Evolutionary conservation across 2,329 filamentous ascomycete genomes (phyloP).

Genomic region (Alternaria postmessia): DNA sequence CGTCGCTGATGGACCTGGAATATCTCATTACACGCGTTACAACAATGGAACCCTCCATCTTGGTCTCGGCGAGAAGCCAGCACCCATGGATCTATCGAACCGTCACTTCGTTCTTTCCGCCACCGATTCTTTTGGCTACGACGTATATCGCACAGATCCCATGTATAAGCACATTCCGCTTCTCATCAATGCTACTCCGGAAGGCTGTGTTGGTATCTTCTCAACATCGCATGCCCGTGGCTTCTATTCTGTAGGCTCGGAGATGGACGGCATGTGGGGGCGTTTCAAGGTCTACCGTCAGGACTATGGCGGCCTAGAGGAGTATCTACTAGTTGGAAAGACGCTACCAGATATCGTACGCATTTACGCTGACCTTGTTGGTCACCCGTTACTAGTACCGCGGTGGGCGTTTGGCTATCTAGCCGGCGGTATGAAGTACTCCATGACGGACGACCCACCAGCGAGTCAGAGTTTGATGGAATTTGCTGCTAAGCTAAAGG

Average conservation of each 20-base stretch:
- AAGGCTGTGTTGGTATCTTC: conserved; percentile 72
- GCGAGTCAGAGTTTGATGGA: conserved; percentile 66
- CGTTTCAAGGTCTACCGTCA: conserved; percentile 78
- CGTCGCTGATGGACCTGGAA: conserved; percentile 65
- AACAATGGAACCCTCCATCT: conserved; percentile 70
- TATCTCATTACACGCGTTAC: conserved; percentile 72
- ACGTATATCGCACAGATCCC: conserved; percentile 74
- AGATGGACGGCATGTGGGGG: conserved; percentile 80
- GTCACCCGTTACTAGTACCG: conserved; percentile 72
- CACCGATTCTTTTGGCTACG: conserved; percentile 77
- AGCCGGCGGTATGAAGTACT: conserved; percentile 71
- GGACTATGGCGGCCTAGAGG: conserved; percentile 74
- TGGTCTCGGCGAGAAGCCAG: conserved; percentile 75
- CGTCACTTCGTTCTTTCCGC: conserved; percentile 72
- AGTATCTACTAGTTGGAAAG: conserved; percentile 72
- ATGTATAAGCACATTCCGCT: conserved; percentile 80
- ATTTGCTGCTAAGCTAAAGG: conserved; percentile 67
- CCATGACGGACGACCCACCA: conserved; percentile 64
- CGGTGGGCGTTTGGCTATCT: conserved; percentile 78
- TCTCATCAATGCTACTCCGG: conserved; percentile 71
- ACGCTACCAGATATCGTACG: conserved; percentile 72
- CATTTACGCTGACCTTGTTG: conserved; percentile 72
- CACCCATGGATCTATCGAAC: conserved; percentile 75
- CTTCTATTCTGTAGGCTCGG: conserved; percentile 71
- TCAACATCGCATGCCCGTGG: conserved; percentile 72